phyloP scores from a whole-genome alignment of 2,329 filamentous ascomycete genomes.

The Trichoderma breve region DNA sequence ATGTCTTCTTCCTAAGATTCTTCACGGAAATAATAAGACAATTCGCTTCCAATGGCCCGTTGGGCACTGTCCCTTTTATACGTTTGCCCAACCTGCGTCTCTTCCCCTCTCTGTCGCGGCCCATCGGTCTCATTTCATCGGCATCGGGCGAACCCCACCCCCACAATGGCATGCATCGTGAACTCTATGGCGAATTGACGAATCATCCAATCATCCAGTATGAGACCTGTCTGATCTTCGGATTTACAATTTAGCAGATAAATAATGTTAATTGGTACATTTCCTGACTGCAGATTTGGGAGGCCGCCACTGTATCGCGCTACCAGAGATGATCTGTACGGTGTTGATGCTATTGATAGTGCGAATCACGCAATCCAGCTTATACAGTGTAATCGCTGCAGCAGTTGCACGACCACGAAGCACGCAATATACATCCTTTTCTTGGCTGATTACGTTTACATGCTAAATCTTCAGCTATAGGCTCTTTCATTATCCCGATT shows the following conservation, averaged over 20 bases:
- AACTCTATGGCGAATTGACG: constrained; percentile 20
- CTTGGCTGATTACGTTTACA: constrained; percentile 8
- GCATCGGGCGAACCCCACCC: constrained; percentile 14
- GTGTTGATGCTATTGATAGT: constrained; percentile 22
- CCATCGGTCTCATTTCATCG: constrained; percentile 7
- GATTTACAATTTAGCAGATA: not conserved
- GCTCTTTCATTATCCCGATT: not conserved
- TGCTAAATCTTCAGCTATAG: not conserved
- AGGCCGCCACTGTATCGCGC: not conserved
- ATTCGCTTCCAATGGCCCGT: not conserved
- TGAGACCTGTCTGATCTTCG: constrained; percentile 6
- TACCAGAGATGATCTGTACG: constrained; percentile 1
- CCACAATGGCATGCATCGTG: constrained; percentile 20
- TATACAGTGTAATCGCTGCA: constrained; percentile 6
- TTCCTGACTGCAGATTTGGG: not conserved
- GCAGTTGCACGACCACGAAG: constrained; percentile 6
- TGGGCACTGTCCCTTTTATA: constrained; percentile 8
- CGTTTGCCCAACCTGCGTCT: not conserved
- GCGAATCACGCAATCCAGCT: constrained; percentile 21
- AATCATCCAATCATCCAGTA: constrained; percentile 12
- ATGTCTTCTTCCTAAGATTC: not conserved
- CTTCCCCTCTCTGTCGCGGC: constrained; percentile 13
- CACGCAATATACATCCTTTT: constrained; percentile 2
- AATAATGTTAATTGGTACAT: constrained; percentile 1
- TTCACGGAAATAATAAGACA: not conserved